Base-by-base conservation (phyloP, 2,329 filamentous ascomycete genomes). In the Plenodomus lindquistii region DNA sequence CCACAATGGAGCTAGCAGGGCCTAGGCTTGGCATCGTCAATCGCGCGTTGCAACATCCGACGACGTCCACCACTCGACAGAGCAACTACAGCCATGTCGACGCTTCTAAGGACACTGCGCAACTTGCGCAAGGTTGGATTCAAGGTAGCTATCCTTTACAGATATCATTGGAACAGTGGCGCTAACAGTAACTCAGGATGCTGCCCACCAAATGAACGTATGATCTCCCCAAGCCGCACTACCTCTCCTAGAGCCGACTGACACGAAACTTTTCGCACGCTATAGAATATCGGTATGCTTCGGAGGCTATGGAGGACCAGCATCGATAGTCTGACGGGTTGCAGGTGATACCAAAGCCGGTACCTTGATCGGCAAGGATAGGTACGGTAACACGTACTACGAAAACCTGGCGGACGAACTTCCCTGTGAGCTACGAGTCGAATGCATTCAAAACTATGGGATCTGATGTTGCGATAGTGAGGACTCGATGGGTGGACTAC, bases 401-500 rank as follows among this genome's bases (percentile, higher is more conserved):
- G 94, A 99, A 82, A 97, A 99, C 80, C 76, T 85, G 69, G 77
- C 80, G 53, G 91, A 97, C 72, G 94, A 99, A 75, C 82, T 99
- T 51, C 94, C 94, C 49, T 80, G 90, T 96, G 80, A 72, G 87
- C 66, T 15, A 4, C 15, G n/a, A 8, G 15, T 15, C 15, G 37
- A 3, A 10, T 19, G n/a, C 6, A 7, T 27, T 17, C 35, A 11
- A 42, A 49, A 5, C 21, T 7, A 11, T 17, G 11, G 15, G 27
- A 37, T 21, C 40, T 40, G 40, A 40, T 48, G 46, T 59, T 54
- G 67, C 52, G 17, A 45, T 64, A 94, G 91, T 97, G 66, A 88
- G 93, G 69, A 97, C 91, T 63, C 85, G 92, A 81, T 99, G 95
- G 94, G 89, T 99, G 57, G 92, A 97, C 76, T 99, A 95, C 81